These are phyloP conservation scores for Hymenoscyphus scutula DNA, from an alignment of 2,329 filamentous ascomycete species.

Conservation along the genomic window DNA sequence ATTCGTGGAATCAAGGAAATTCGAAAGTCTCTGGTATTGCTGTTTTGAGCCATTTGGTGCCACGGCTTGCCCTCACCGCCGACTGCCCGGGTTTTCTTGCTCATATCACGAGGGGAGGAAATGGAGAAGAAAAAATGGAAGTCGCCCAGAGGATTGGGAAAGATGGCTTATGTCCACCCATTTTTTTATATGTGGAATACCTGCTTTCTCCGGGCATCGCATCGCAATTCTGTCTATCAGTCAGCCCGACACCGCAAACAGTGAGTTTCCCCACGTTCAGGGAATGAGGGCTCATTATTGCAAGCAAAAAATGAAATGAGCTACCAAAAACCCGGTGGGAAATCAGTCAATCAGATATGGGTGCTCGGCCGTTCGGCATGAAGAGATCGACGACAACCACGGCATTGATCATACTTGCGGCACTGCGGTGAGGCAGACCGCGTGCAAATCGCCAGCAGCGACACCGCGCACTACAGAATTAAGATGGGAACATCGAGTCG, in stretches of 20 bases:
- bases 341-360: not conserved
- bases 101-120: not conserved
- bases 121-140: not conserved
- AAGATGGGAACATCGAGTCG: not conserved
- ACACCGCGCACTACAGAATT: slow-evolving; percentile 2
- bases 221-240: not conserved
- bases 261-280: not conserved
- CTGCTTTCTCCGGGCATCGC: not conserved
- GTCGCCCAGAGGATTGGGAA: not conserved
- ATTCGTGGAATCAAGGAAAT: slow-evolving; percentile 30
- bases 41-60: slow-evolving; percentile 15
- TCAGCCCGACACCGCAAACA: not conserved
- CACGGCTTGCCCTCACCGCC: slow-evolving; percentile 23
- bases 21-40: slow-evolving; percentile 18
- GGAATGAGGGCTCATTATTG: no score
- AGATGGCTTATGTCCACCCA: not conserved
- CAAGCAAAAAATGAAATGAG: not conserved
- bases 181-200: not conserved
- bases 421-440: slow-evolving; percentile 18
- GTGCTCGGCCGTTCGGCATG: slow-evolving; percentile 15
- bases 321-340: slow-evolving; percentile 2
- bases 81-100: slow-evolving; percentile 3
- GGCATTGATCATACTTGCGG: slow-evolving; percentile 13
- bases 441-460: slow-evolving; percentile 1
- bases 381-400: slow-evolving; percentile 16